Base-by-base conservation (phyloP, 129 eudicot species). In the Flaveria sonorensis region DNA sequence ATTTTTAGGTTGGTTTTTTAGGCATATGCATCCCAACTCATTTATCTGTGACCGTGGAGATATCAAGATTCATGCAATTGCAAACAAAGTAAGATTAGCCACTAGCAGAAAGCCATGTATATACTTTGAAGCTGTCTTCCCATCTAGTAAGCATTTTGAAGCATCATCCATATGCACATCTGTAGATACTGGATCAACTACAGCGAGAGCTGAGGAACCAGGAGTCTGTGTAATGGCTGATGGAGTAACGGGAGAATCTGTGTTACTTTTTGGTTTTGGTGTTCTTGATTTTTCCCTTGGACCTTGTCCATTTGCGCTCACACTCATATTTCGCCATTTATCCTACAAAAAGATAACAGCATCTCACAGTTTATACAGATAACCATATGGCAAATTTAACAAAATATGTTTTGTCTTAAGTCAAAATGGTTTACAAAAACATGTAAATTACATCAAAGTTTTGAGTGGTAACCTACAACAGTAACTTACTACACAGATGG, bases 291-390 rank as follows among this genome's bases (percentile, higher is more conserved):
- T 93, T 13, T 88, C 95, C 81, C 96, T 93, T 10, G 95, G 82
- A 8, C 88, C 89, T 84, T 77, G 89, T 3, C 94, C 98, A 78
- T 82, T 87, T 20, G 87, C 88, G 74, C 82, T 79, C 1, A 91
- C 93, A 82, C 90, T 88, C 90, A 93, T 86, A 81, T 93, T 93
- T 71, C 98, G 67, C 98, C 98, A 93, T 83, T 93, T 90, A 81
- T 93, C 96, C 98, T 90, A 65, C 59, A 20, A 47, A 6, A 6
- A 67, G 36, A 39, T 47, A 65, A 67, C 74, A 74, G 3, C 18
- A 11, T 66, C 75, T 39, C 4, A 11, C 10, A 47, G 56, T 24
- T 43, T 24, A 85, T 87, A 79, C 81, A 76, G 0, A 91, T 92
- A 82, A 88, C 36, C 36, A 30, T 10, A 50, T 11, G 19, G 16